A percentile compares a stretch with the other conserved stretches of the same genome.
These are phyloP conservation scores for Bipolaris oryzae DNA, from an alignment of 2,329 filamentous ascomycete genomes.

Conservation along the genomic window DNA sequence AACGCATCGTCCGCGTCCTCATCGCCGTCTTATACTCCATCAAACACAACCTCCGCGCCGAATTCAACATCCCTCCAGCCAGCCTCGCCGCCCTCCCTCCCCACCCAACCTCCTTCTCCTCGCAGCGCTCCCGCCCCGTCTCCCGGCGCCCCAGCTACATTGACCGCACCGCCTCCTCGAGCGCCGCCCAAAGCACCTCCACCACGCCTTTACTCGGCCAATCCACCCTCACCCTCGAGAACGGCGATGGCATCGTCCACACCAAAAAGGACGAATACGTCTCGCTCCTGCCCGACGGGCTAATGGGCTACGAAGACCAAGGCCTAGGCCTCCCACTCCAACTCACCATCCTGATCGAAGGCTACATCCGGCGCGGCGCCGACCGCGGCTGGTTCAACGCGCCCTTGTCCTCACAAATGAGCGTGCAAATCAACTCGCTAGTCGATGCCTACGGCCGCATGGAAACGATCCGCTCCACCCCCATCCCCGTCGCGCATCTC, in stretches of 20 bases:
- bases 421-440: conserved; percentile 62
- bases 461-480: conserved; percentile 70
- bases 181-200: conserved; percentile 10
- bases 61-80: conserved; percentile 58
- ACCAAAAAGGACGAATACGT: conserved; percentile 56
- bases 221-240: conserved; percentile 26
- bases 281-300: conserved; percentile 56
- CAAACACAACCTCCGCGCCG: conserved; percentile 68
- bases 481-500: conserved; percentile 67
- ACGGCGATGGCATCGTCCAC: conserved; percentile 39
- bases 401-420: conserved; percentile 64
- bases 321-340: conserved; percentile 66
- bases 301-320: conserved; percentile 62
- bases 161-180: conserved; percentile 20
- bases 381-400: conserved; percentile 65
- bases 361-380: conserved; percentile 63
- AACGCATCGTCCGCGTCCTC: conserved; percentile 63
- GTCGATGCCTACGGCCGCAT: conserved; percentile 66
- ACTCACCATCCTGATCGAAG: conserved; percentile 64
- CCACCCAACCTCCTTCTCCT: conserved; percentile 20
- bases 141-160: conserved; percentile 37
- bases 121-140: conserved; percentile 24
- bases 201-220: conserved; percentile 28
- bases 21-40: conserved; percentile 67
- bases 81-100: conserved; percentile 31